A percentile compares a stretch with the other conserved stretches of the same genome.
Conservation (phyloP, 805 yeast genomes). For the Kuraishia capsulata region DNA sequence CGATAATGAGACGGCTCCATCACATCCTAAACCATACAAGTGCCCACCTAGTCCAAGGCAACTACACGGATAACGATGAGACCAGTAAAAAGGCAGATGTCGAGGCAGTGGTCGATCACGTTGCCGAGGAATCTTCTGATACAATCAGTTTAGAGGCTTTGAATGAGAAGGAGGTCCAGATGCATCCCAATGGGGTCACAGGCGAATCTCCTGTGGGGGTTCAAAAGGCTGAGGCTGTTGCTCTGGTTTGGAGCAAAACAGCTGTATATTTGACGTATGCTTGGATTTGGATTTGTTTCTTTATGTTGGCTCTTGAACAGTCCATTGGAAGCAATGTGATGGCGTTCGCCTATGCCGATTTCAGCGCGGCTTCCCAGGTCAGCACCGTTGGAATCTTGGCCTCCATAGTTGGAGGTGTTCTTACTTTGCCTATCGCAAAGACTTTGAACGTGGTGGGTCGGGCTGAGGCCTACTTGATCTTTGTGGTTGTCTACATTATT, state of each 20-base stretch:
- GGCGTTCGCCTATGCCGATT: conserved; percentile 15
- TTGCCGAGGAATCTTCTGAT: neutral
- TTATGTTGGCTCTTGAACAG: conserved; percentile 22
- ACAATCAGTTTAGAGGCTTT: neutral
- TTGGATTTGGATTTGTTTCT: conserved; percentile 25
- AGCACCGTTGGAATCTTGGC: conserved; percentile 22
- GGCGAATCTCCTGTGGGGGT: conserved; percentile 18
- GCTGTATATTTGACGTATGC: conserved; percentile 19
- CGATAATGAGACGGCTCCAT: neutral
- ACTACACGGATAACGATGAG: neutral
- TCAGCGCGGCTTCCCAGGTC: conserved; percentile 19
- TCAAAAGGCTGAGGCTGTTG: conserved; percentile 19
- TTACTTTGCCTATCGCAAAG: conserved; percentile 20
- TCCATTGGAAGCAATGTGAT: conserved; percentile 15
- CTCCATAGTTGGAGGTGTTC: conserved; percentile 22
- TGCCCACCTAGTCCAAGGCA: neutral
- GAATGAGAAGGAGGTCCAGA: neutral
- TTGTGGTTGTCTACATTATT: conserved; percentile 11
- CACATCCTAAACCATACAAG: neutral
- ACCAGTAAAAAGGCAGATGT: neutral
- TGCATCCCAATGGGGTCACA: conserved; percentile 9
- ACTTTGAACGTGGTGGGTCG: conserved; percentile 19
- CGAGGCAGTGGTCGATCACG: neutral
- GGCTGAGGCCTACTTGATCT: conserved; percentile 18
- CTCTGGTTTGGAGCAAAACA: conserved; percentile 20